A percentile compares a stretch with the other conserved stretches of the same genome.
phyloP scores from a whole-genome alignment of 129 eudicot genomes.

The Pulicaria dysenterica region DNA sequence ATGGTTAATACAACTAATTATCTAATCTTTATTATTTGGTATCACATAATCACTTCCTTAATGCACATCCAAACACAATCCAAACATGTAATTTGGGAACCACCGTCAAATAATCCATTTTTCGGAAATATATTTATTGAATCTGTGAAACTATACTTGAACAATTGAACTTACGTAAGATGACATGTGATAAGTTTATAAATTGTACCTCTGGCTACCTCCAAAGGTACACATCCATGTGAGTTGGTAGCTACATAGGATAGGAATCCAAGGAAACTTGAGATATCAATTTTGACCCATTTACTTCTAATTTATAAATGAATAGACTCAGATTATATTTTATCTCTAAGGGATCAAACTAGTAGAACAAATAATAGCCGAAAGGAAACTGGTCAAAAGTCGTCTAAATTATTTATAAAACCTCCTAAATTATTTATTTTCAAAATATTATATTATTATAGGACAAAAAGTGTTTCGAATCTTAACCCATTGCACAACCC shows the following conservation, averaged over 20 bases:
- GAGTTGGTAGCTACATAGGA: conserved; percentile 20
- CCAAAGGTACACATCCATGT: conserved; percentile 33
- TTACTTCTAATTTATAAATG: background rate
- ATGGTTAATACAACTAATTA: too few relatives aligned
- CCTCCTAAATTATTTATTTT: background rate
- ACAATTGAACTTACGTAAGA: conserved; percentile 16
- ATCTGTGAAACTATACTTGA: background rate
- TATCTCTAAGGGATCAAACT: background rate
- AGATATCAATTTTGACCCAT: background rate
- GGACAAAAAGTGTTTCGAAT: background rate
- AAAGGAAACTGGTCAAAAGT: background rate
- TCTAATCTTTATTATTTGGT: too few relatives aligned
- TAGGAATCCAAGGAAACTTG: background rate
- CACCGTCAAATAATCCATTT: too few relatives aligned
- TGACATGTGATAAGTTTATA: conserved; percentile 9
- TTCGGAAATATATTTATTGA: background rate
- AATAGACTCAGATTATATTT: background rate
- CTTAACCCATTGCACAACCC: background rate
- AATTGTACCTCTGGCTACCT: conserved; percentile 83
- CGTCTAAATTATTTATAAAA: background rate
- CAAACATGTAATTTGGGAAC: too few relatives aligned
- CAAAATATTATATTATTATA: background rate
- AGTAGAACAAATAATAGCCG: background rate
- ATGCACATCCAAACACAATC: too few relatives aligned
- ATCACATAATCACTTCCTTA: too few relatives aligned